Conservation (phyloP, 441 rosid genomes). For the Jatropha multifida region DNA sequence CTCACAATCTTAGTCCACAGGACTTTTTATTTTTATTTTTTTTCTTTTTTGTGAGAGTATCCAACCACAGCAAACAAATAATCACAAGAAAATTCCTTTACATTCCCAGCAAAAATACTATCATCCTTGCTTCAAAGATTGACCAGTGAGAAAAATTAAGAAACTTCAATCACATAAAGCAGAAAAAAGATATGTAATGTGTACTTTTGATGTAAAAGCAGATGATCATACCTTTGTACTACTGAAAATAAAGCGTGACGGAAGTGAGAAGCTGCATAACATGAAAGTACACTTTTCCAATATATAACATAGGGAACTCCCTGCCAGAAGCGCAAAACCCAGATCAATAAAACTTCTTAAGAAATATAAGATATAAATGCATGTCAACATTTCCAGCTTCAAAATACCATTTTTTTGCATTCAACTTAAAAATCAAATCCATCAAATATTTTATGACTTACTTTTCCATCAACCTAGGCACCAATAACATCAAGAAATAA, state of each 20-base stretch:
- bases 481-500: not conserved
- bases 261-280: slow-evolving; percentile 76
- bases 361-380: slow-evolving; percentile 13
- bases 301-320: slow-evolving; percentile 87
- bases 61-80: not conserved
- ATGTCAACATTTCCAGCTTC: slow-evolving; percentile 1
- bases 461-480: not conserved
- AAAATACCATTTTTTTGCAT: slow-evolving; percentile 3
- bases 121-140: not conserved
- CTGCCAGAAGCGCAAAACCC: slow-evolving; percentile 40
- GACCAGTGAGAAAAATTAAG: slow-evolving; percentile 3
- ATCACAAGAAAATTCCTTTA: slow-evolving; percentile 6
- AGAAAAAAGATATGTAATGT: not conserved
- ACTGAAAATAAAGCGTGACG: slow-evolving; percentile 81
- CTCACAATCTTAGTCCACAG: not conserved
- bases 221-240: slow-evolving; percentile 62
- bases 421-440: not conserved
- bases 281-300: slow-evolving; percentile 64
- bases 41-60: not conserved
- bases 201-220: not conserved
- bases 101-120: not conserved
- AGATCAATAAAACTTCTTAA: slow-evolving; percentile 17
- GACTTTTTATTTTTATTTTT: not conserved
- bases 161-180: not conserved
- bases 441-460: not conserved